Base-by-base conservation (phyloP, 2,329 filamentous ascomycete genomes). In the Ilyonectria mors-panacis region DNA sequence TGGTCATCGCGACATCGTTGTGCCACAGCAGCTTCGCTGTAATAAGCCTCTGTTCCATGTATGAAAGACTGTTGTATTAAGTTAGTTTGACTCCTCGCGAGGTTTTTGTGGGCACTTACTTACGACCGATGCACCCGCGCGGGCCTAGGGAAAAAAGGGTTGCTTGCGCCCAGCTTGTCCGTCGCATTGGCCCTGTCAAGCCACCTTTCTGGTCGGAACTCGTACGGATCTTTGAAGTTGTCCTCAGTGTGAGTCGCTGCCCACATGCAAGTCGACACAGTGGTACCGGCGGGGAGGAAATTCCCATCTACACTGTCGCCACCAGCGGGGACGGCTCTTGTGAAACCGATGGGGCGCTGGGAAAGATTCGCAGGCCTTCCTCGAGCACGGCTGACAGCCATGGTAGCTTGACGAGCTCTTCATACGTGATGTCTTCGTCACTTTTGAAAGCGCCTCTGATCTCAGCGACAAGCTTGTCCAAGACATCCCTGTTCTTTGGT, bases 11-110 rank as follows among this genome's bases (percentile, higher is more conserved):
- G 4, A 86, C 64, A 62, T 88, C 85, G 68, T 87, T 88, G 53
- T 84, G 84, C 74, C 80, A 87, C 1, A 88, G 66, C 5, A 88
- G 68, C 2, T 81, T 81, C 0, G 84, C 81, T 8, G 88, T 73
- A 30, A 87, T 83, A 5, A 86, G 73, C 6, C 85, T 80, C 80
- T 88, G 85, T 71, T 88, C 85, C 28, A 82, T 79, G 54, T 85
- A 85, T 1, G 85, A 85, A 28, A 88, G 77, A 61, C 86, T 86
- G 64, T 2, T 4, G 17, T 10, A 2, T 9, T 19, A 2, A 4
- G 17, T 79, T 79, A 62, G 45, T n/a, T 26, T 13, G 8, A 6
- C 1, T 53, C 26, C 26, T 8, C 13, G 1, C 1, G 9, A 28
- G 7, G 6, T 4, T 39, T 1, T 6, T 2, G 6, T 56, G 6